phyloP scores from a whole-genome alignment of 805 yeast species.

The Pichia ethanolica region DNA sequence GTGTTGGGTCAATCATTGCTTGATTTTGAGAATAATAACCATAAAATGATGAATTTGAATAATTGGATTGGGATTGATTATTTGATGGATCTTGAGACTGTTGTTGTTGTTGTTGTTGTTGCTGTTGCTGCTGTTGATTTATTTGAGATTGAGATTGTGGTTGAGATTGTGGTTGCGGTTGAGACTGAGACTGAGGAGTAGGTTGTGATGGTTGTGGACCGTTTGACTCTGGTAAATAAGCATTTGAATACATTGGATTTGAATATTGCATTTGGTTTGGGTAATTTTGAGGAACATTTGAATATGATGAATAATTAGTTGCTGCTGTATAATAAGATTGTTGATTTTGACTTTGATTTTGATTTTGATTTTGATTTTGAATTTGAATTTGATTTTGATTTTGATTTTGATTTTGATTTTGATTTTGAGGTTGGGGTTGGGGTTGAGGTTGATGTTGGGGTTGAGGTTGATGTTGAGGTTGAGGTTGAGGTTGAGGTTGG shows the following conservation, averaged over 20 bases:
- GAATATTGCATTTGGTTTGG: background rate
- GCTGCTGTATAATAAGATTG: no score
- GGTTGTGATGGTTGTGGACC: background rate
- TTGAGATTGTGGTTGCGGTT: conserved; percentile 6
- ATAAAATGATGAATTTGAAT: conserved; percentile 7
- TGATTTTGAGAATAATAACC: conserved; percentile 8
- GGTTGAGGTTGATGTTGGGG: background rate
- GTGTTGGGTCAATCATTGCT: background rate
- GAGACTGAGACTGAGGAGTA: background rate
- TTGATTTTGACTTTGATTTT: no score
- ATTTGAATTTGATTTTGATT: background rate
- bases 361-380: conserved; percentile 1
- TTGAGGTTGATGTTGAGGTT: background rate
- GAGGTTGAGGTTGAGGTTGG: background rate
- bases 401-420: background rate
- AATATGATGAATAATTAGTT: background rate
- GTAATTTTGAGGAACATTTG: background rate
- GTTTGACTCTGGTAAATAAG: background rate
- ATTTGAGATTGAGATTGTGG: background rate
- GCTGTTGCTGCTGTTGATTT: background rate
- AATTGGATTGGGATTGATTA: background rate
- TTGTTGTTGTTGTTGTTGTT: conserved; percentile 11
- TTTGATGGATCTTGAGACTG: conserved; percentile 8
- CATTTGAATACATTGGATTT: background rate
- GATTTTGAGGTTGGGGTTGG: background rate